A percentile compares a stretch with the other conserved stretches of the same genome.
These are phyloP conservation scores for Nicotiana obtusifolia DNA, from an alignment of 257 asterid species.

Conservation along the genomic window DNA sequence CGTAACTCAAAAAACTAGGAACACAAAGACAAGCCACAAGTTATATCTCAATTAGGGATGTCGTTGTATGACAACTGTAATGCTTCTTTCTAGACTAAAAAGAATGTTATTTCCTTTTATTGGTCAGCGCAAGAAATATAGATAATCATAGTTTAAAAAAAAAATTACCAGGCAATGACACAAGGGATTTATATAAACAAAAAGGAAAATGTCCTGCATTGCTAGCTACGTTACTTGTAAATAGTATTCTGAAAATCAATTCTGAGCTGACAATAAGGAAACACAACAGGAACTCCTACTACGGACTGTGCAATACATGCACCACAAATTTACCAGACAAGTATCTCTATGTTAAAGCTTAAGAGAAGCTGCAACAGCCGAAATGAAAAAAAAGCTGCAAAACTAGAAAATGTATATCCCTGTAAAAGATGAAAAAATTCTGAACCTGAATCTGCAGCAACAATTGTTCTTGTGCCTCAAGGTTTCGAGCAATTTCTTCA, in stretches of 20 bases:
- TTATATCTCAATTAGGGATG: neutral
- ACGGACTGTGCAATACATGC: neutral
- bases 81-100: neutral
- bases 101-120: neutral
- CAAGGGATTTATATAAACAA: neutral
- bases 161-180: neutral
- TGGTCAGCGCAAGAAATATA: neutral
- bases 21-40: neutral
- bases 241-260: slow-evolving; percentile 1
- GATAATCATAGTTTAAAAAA: neutral
- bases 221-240: neutral
- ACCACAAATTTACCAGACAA: neutral
- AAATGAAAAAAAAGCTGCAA: neutral
- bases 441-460: slow-evolving; percentile 83
- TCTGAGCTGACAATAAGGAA: neutral
- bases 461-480: slow-evolving; percentile 77
- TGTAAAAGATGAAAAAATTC: neutral
- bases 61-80: neutral
- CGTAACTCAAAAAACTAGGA: neutral
- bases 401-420: neutral
- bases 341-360: neutral
- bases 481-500: slow-evolving; percentile 73
- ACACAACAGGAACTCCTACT: neutral
- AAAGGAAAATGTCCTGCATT: neutral
- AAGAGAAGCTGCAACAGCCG: neutral